A percentile compares a stretch with the other conserved stretches of the same genome.
Evolutionary conservation across 768 basidiomycete species (phyloP).

Genomic region (Steccherinum ochraceum): DNA sequence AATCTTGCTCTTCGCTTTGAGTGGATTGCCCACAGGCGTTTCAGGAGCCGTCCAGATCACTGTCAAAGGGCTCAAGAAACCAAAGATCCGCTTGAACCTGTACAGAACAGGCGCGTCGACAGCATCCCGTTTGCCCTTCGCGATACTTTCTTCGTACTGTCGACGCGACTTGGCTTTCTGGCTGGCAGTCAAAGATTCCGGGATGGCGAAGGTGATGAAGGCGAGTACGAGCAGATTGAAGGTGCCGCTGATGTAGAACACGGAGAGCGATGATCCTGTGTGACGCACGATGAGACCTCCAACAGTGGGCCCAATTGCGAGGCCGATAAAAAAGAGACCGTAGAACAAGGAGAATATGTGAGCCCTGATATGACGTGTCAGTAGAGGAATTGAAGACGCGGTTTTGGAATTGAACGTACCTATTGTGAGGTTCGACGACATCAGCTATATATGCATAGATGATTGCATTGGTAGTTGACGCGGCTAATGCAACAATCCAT

Average conservation of each 20-base stretch:
- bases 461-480: conserved; percentile 42
- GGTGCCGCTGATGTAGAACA: conserved; percentile 62
- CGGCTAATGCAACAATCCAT: too few species aligned
- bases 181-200: conserved; percentile 64
- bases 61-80: conserved; percentile 67
- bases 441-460: conserved; percentile 70
- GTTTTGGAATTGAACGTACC: too few species aligned
- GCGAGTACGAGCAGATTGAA: conserved; percentile 45
- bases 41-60: conserved; percentile 45
- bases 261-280: conserved; percentile 49
- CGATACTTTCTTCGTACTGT: conserved; percentile 11
- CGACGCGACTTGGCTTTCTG: conserved; percentile 22
- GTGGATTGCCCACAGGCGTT: conserved; percentile 15
- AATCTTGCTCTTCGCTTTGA: conserved; percentile 31
- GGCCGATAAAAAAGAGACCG: conserved; percentile 69
- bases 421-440: conserved; percentile 44
- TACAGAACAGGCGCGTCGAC: conserved; percentile 12
- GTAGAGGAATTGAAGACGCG: too few species aligned
- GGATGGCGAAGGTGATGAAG: conserved; percentile 54
- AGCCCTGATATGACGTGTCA: conserved; percentile 52
- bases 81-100: conserved; percentile 34
- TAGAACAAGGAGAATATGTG: conserved; percentile 56
- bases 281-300: conserved; percentile 58
- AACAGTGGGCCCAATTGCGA: conserved; percentile 70
- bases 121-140: conserved; percentile 17